phyloP scores from a whole-genome alignment of 208 protist species.

The Phytomonas francai region DNA sequence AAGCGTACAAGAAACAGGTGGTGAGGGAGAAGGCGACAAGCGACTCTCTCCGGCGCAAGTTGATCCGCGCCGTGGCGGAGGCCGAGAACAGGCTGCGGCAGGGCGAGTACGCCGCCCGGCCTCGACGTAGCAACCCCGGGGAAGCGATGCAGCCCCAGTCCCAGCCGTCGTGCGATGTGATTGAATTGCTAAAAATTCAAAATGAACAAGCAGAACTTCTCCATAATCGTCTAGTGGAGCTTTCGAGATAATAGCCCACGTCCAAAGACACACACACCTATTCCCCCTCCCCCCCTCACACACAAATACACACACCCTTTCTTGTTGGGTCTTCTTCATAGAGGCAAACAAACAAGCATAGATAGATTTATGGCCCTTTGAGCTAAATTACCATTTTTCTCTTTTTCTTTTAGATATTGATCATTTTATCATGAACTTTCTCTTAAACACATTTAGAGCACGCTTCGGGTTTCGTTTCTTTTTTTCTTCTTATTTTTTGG shows the following conservation, averaged over 20 bases:
- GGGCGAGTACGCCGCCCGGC: neutral
- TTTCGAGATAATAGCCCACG: constrained; percentile 17
- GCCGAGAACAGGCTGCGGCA: constrained; percentile 22
- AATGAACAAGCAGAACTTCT: constrained; percentile 56
- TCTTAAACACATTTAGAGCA: neutral
- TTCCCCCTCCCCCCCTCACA: neutral
- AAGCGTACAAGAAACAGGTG: constrained; percentile 35
- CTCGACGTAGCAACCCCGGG: neutral
- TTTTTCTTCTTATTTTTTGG: neutral
- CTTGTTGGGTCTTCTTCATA: neutral
- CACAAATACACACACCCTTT: neutral
- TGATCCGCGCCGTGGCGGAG: constrained; percentile 51
- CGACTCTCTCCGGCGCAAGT: constrained; percentile 42
- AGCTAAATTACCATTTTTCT: constrained; percentile 3
- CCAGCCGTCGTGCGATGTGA: constrained; percentile 28
- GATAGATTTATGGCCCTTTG: neutral
- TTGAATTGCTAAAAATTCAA: constrained; percentile 44
- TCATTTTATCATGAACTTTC: neutral
- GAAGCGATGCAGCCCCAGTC: neutral
- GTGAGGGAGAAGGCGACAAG: constrained; percentile 32
- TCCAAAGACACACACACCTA: neutral
- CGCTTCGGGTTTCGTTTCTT: neutral
- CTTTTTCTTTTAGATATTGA: constrained; percentile 5
- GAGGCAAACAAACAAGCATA: neutral
- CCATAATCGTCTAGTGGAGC: constrained; percentile 49